Conservation (phyloP, 1,284 basidiomycete species). For the Schizophyllum commune region DNA sequence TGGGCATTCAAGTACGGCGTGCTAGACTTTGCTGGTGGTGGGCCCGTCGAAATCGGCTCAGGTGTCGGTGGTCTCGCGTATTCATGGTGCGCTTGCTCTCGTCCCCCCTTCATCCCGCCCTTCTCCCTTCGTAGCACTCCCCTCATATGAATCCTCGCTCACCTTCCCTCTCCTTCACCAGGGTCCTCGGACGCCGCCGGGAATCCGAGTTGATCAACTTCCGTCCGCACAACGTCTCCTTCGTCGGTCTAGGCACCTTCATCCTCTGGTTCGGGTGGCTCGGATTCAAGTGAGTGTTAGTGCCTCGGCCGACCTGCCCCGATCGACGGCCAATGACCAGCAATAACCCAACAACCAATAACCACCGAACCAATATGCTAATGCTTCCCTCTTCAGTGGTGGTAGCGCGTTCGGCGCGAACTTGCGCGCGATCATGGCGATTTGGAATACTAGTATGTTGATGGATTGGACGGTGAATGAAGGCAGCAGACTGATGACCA, state of each 20-base stretch:
- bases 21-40: conserved; percentile 84
- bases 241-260: conserved; percentile 80
- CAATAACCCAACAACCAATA: too few relatives aligned
- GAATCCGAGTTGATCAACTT: conserved; percentile 84
- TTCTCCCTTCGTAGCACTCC: neutral
- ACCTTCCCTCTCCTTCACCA: neutral
- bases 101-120: neutral
- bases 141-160: neutral
- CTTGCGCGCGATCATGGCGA: conserved; percentile 78
- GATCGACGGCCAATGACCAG: neutral
- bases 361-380: neutral
- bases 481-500: neutral
- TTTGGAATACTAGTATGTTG: conserved; percentile 68
- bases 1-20: conserved; percentile 92
- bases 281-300: conserved; percentile 39
- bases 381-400: conserved; percentile 19
- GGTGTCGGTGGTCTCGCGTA: conserved; percentile 84
- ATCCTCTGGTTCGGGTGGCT: conserved; percentile 90
- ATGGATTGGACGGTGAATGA: neutral
- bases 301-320: neutral
- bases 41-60: conserved; percentile 90
- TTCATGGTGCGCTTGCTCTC: conserved; percentile 44
- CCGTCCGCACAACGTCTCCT: conserved; percentile 87
- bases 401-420: conserved; percentile 88
- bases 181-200: conserved; percentile 59